Percentiles rank a stretch among this genome's conserved stretches.
phyloP scores from a whole-genome alignment of 306 rosid species.

The Cucurbita ficifolia region DNA sequence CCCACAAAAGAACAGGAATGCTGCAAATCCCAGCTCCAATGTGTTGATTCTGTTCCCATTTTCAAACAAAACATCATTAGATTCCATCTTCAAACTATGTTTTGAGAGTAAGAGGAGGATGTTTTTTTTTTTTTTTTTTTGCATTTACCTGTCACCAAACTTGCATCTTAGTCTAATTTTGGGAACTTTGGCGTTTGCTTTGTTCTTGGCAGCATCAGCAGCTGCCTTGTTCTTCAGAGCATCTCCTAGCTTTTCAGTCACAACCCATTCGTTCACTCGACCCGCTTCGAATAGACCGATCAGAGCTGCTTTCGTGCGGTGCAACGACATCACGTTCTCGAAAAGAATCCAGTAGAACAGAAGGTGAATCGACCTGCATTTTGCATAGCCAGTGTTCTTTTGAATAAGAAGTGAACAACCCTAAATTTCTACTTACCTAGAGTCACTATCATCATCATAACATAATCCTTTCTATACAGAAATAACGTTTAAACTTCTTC shows the following conservation, averaged over 20 bases:
- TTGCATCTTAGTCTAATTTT: slow-evolving; percentile 43
- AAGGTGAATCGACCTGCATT: slow-evolving; percentile 76
- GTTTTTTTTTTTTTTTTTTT: too few species aligned
- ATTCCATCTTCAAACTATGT: neutral
- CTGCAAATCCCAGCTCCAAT: slow-evolving; percentile 87
- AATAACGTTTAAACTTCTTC: too few species aligned
- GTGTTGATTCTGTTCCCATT: slow-evolving; percentile 40
- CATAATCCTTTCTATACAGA: too few species aligned
- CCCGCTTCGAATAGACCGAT: slow-evolving; percentile 81
- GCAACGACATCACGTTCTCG: slow-evolving; percentile 96
- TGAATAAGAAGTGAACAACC: too few species aligned
- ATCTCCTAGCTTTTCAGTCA: slow-evolving; percentile 93
- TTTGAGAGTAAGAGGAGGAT: neutral
- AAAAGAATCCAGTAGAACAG: slow-evolving; percentile 96
- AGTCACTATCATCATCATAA: too few species aligned
- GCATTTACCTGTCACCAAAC: slow-evolving; percentile 51
- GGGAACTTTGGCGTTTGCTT: slow-evolving; percentile 31
- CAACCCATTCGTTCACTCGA: slow-evolving; percentile 93
- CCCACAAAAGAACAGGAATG: slow-evolving; percentile 78
- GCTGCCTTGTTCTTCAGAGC: slow-evolving; percentile 51
- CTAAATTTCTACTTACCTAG: too few species aligned
- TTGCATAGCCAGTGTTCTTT: neutral
- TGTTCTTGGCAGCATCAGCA: slow-evolving; percentile 64
- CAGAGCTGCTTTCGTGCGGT: slow-evolving; percentile 87
- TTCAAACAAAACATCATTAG: neutral